Evolutionary conservation across 352 stramenopile genomes (phyloP), one percentile per base, ranked within the genome.

Genomic region (Phytophthora constricta): DNA sequence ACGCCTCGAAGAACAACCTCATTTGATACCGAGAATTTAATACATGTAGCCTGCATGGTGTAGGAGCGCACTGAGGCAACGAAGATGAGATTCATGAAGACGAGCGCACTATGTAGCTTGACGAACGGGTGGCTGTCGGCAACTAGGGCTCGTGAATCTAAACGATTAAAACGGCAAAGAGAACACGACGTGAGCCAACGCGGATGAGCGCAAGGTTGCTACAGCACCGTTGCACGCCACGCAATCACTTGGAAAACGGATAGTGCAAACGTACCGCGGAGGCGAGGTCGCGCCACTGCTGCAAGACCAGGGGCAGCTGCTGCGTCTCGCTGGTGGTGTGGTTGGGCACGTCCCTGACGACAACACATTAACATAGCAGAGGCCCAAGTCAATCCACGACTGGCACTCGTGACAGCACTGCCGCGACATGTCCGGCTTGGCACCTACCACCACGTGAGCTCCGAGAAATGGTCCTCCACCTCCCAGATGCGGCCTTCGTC

Each of bases 401-500:
- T n/a, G n/a, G n/a, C n/a, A n/a, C n/a, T 11, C 31, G 31, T 37
- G 31, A 37, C 31, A 37, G 31, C 31, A 37, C 22, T 26, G 11
- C 33, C 27, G 17, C 31, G 50, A 41, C 41, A 52, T 58, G 46
- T 43, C 48, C 11, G 16, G 20, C 8, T n/a, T 22, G 23, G 48
- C 10, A 58, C 72, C 33, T 73, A 93, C 85, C 85, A 93, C 58
- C 76, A 83, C 28, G 72, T 86, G 42, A 93, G 39, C 37, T 84
- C 68, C n/a, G 90, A 72, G 43, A 95, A 95, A 51, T 95, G 83
- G 47, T 82, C 70, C 23, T 92, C 86, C 11, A 95, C 76, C 61
- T 95, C 86, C 84, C 84, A 95, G 28, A 92, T 75, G 23, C 78
- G 73, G 37, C 82, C 82, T 73, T 91, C 82, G 52, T 91, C 84